Base-by-base conservation (phyloP, 2,329 filamentous ascomycete species). In the Sarocladiaceae sp. region DNA sequence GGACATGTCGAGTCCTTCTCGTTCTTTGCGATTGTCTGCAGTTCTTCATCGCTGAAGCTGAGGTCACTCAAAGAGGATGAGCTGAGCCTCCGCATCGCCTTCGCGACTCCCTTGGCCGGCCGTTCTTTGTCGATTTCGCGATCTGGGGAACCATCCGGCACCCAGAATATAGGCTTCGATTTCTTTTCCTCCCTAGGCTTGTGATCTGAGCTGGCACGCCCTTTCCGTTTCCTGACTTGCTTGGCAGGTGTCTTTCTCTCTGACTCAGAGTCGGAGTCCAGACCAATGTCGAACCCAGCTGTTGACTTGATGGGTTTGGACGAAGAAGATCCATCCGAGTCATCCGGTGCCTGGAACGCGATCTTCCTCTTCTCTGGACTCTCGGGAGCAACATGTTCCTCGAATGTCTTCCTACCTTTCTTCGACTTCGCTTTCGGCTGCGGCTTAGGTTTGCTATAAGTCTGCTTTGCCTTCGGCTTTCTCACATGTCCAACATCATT, bases 1-100 rank as follows among this genome's bases (percentile, higher is more conserved):
- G 84, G 82, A 56, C 86, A 91, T 9, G 44, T 51, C 9, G 44
- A 37, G n/a, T 12, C 42, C 45, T 4, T 47, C 18, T 18, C n/a
- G 21, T 2, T 27, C 27, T 6, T 20, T 43, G 13, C 48, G 46
- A 13, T 37, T 41, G 16, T 45, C 43, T 11, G 40, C 13, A 45
- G 43, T 13, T 51, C 45, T 10, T 45, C 45, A 16, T 35, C 33
- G 15, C 33, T 39, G 7, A n/a, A n/a, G 12, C 6, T 33, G 23
- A 41, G n/a, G 11, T 41, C 24, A 29, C 37, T 41, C 23, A 29
- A n/a, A 4, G 37, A 27, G 5, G 37, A 41, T 6, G 37, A 41
- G 19, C 39, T 32, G 26, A 41, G 20, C 7, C 31, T 33, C 19
- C 20, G 18, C 29, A 42, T 13, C 4, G 29, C 5, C 11, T 41